Evolutionary conservation across 2,329 filamentous ascomycete species (phyloP).

Genomic region (Xylariales sp.): DNA sequence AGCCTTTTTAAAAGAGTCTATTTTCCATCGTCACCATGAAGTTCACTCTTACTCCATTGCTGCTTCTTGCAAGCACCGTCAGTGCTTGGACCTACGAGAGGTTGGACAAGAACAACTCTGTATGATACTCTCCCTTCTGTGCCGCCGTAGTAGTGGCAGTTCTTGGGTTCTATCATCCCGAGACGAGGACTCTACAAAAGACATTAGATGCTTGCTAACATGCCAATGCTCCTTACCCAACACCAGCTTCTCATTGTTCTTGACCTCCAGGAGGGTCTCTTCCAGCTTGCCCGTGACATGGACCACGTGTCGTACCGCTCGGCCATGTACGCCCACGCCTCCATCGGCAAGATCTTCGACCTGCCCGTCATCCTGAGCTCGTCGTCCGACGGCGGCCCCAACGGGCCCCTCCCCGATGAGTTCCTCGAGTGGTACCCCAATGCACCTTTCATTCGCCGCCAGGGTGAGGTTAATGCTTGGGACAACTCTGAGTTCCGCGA

Average conservation of each 20-base stretch:
- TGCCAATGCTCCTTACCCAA: no score
- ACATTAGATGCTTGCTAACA: no score
- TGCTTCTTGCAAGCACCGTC: conserved; percentile 9
- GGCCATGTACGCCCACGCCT: conserved; percentile 64
- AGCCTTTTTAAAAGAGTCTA: background rate
- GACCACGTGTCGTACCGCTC: conserved; percentile 61
- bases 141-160: no score
- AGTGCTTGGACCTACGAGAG: conserved; percentile 26
- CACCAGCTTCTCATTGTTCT: conserved; percentile 50
- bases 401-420: conserved; percentile 66
- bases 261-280: conserved; percentile 57
- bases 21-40: conserved; percentile 9
- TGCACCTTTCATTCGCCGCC: conserved; percentile 60
- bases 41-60: conserved; percentile 4
- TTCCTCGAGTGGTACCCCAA: conserved; percentile 64
- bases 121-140: conserved; percentile 10
- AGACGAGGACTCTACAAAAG: no score
- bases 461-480: conserved; percentile 74
- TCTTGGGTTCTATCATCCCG: no score
- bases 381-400: conserved; percentile 64
- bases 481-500: conserved; percentile 66
- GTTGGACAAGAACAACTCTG: conserved; percentile 27
- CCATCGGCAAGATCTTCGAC: conserved; percentile 61
- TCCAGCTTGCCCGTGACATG: conserved; percentile 60
- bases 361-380: conserved; percentile 67